Evolutionary conservation across 148 eudicot species (phyloP).

Genomic region (Drosera capensis): DNA sequence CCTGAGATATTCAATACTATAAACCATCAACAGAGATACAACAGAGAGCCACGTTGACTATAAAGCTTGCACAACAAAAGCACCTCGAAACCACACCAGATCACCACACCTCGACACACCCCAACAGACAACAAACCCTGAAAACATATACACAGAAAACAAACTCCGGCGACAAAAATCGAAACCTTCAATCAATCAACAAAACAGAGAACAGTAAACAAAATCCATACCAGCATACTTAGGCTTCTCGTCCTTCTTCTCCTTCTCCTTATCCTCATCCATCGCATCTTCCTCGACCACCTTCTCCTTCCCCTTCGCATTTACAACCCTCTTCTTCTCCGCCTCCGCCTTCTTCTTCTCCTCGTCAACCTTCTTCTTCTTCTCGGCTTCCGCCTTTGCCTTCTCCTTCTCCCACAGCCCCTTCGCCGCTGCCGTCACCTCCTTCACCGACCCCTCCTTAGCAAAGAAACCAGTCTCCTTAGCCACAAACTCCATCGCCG

Average conservation of each 20-base stretch:
- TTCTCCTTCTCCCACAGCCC: slow-evolving; percentile 14
- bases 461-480: slow-evolving; percentile 38
- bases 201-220: neutral
- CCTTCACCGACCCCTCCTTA: slow-evolving; percentile 24
- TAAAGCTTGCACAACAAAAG: neutral
- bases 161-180: neutral
- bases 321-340: no score
- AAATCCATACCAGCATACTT: slow-evolving; percentile 20
- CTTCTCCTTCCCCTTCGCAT: neutral
- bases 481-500: slow-evolving; percentile 45
- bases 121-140: neutral
- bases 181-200: no score
- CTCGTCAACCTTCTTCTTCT: neutral
- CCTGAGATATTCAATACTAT: no score
- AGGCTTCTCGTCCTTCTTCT: slow-evolving; percentile 9
- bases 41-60: neutral
- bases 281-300: neutral
- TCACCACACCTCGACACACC: neutral
- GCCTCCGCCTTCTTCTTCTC: neutral
- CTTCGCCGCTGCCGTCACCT: slow-evolving; percentile 19
- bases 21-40: no score
- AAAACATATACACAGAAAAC: neutral
- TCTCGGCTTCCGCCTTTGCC: neutral
- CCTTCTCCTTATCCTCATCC: slow-evolving; percentile 7
- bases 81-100: neutral